Evolutionary conservation across 2,329 filamentous ascomycete species (phyloP), one percentile per base, ranked within the genome.

Genomic region (Cladorrhinum sp.): DNA sequence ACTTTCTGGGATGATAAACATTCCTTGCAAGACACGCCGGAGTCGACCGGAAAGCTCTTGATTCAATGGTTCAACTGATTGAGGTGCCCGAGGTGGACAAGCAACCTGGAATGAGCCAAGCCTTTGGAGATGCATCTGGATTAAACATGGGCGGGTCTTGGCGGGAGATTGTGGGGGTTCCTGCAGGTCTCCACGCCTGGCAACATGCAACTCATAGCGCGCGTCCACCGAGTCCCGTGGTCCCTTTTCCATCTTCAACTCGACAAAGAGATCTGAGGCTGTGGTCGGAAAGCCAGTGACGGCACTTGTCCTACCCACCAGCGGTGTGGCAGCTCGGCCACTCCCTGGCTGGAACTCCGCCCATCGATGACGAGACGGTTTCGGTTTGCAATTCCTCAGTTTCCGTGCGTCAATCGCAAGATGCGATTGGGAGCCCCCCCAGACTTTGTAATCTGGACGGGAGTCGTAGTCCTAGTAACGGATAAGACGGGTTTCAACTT

Each of bases 211-310:
- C 41, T 45, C 41, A 45, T 45, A 45, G 41, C 41, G 41, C 41
- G 41, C 41, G n/a, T 45, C 41, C 7, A n/a, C 41, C n/a, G 41
- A 12, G 41, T 45, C 41, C 41, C 41, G 41, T 45, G 41, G 41
- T 36, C 32, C 32, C 41, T n/a, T 45, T 45, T 45, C 41, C 41
- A 45, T 13, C 41, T 45, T 22, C 41, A 45, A 45, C 41, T 36
- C 32, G 32, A 36, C 32, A 36, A 36, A 16, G 32, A 12, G 32
- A 36, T 36, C 32, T 36, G 32, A 45, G 41, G 41, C 41, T 45
- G 16, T 45, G 16, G 41, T 22, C n/a, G 41, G 53, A 49, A 36
- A 56, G 53, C 53, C 53, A 56, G 38, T 56, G 53, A 56, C 53
- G 53, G 18, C 13, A 22, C 38, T 29, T 27, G 53, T 56, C 36